These are phyloP conservation scores for Zoysia matrella DNA, from an alignment of 202 grass and related monocot genomes.

Conservation along the genomic window DNA sequence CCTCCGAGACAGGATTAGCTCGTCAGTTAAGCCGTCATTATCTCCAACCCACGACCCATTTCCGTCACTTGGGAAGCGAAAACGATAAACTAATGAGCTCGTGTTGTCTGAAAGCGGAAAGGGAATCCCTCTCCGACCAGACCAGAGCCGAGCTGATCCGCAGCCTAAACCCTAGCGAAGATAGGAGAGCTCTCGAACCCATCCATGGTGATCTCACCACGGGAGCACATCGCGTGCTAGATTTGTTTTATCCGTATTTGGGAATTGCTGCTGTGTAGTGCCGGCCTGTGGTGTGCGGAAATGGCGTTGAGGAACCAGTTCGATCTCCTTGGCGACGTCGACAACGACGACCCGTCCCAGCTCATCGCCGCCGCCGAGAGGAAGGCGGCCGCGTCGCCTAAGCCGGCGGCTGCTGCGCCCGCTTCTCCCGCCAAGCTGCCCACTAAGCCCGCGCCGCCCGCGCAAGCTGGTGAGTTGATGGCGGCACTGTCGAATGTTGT, in stretches of 20 bases:
- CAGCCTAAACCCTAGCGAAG: slow-evolving; percentile 1
- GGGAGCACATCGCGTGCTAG: slow-evolving; percentile 31
- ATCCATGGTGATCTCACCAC: slow-evolving; percentile 42
- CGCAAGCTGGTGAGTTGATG: slow-evolving; percentile 64
- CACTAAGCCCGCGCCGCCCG: slow-evolving; percentile 65
- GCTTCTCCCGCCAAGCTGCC: slow-evolving; percentile 55
- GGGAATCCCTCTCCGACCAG: background rate
- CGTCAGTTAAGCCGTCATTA: background rate
- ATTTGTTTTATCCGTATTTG: background rate
- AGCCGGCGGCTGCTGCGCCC: background rate
- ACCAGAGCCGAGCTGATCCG: background rate
- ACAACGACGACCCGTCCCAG: slow-evolving; percentile 73
- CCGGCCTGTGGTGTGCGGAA: background rate
- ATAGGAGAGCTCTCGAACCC: background rate
- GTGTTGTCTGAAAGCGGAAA: slow-evolving; percentile 26
- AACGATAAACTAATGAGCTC: slow-evolving; percentile 38
- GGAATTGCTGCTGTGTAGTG: background rate
- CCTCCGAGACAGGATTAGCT: background rate
- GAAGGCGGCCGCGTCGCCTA: slow-evolving; percentile 56
- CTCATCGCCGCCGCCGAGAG: slow-evolving; percentile 72
- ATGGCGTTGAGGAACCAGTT: slow-evolving; percentile 80
- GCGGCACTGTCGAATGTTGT: background rate
- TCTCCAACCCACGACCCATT: fast-evolving
- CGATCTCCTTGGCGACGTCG: slow-evolving; percentile 86
- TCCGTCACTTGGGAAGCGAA: background rate